phyloP scores from a whole-genome alignment of 805 yeast genomes.

The Wickerhamiella domercqiae region DNA sequence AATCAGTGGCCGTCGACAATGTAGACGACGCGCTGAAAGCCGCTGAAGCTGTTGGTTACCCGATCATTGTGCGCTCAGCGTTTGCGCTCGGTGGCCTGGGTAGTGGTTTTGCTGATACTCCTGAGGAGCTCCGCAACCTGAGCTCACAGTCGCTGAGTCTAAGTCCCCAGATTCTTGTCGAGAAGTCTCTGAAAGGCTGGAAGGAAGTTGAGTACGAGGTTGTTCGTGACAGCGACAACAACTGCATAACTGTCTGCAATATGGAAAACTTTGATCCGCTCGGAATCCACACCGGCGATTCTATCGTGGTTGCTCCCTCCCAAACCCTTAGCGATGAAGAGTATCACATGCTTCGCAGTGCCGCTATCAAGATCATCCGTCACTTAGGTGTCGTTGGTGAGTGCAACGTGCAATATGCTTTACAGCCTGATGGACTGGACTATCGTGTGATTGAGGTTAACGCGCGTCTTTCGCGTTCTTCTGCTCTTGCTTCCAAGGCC shows the following conservation, averaged over 20 bases:
- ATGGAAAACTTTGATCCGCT: conserved; percentile 98
- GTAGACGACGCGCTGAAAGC: conserved; percentile 90
- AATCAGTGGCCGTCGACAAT: conserved; percentile 86
- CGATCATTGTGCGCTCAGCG: conserved; percentile 94
- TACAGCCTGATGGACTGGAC: conserved; percentile 90
- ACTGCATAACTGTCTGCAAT: conserved; percentile 97
- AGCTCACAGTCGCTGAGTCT: conserved; percentile 79
- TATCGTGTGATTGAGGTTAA: conserved; percentile 95
- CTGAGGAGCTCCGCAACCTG: conserved; percentile 67
- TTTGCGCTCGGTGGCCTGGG: conserved; percentile 96
- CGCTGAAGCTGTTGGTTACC: conserved; percentile 78
- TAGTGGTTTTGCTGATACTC: conserved; percentile 86
- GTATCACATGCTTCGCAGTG: conserved; percentile 92
- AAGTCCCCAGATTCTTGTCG: conserved; percentile 91
- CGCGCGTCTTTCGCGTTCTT: conserved; percentile 91
- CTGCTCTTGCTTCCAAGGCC: conserved; percentile 96
- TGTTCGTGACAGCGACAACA: conserved; percentile 88
- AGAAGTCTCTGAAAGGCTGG: conserved; percentile 97
- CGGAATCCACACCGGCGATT: conserved; percentile 98
- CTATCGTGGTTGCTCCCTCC: conserved; percentile 97
- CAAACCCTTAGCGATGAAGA: conserved; percentile 95
- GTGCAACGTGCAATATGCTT: conserved; percentile 94
- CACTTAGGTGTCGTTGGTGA: conserved; percentile 98
- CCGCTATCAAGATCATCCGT: conserved; percentile 94
- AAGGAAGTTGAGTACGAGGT: conserved; percentile 98